Evolutionary conservation across 306 rosid genomes (phyloP), one percentile per base, ranked within the genome.

Genomic region (Rosa chinensis): DNA sequence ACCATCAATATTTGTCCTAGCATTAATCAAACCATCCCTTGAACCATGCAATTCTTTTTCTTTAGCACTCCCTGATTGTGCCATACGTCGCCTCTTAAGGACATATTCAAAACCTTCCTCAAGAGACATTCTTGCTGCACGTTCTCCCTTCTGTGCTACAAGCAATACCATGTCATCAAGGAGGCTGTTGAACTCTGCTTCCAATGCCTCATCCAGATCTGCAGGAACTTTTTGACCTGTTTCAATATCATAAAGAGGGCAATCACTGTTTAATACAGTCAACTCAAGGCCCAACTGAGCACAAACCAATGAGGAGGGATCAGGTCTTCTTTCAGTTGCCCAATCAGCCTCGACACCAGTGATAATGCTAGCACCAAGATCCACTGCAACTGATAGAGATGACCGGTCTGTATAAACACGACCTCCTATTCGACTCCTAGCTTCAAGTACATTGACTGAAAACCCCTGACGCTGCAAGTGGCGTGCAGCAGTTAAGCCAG

Each of bases 291-390:
- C 98, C 84, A 96, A 82, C 85, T 96, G 99, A 63, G 97, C 92
- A 84, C 99, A 96, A 84, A 96, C 76, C 93, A 96, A 85, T 61
- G 99, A 90, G 58, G 99, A 93, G 66, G 99, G 99, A 85, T 96
- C 99, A 10, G 99, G 97, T 84, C 99, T 90, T 83, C 99, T 93
- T 89, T 91, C 99, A 47, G 98, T 96, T 43, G 91, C 90, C 79
- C 92, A 95, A 85, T 96, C 99, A 83, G 99, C 99, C 93, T 96
- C 99, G 73, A 96, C 97, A 75, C 99, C 99, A 48, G 99, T 96
- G 78, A 96, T 96, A 88, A 96, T 96, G 90, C 99, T 96, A 76
- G 99, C 99, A 77, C 99, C 99, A 78, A 96, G 98, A 90, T 96
- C 99, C 70, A 96, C 99, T 5, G 97, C 98, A 77, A 96, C 99